Conservation (phyloP, 2,329 filamentous ascomycete genomes). For the Lasiodiplodia sp. region DNA sequence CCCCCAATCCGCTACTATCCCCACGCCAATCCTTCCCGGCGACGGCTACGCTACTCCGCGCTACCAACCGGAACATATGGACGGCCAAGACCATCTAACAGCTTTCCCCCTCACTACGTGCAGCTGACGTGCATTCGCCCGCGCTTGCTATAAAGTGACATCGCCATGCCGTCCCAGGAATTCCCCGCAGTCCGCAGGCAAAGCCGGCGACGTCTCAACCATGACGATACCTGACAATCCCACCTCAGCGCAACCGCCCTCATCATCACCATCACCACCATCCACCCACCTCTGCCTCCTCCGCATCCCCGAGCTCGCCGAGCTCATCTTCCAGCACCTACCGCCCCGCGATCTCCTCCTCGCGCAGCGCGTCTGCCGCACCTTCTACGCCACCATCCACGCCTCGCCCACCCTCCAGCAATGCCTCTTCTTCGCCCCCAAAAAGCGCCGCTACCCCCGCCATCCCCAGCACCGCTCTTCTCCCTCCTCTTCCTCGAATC, state of each 20-base stretch:
- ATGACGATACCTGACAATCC: background rate
- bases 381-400: slow-evolving; percentile 23
- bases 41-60: background rate
- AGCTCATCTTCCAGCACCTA: slow-evolving; percentile 29
- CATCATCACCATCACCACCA: background rate
- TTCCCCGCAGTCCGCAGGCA: background rate
- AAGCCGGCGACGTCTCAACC: background rate
- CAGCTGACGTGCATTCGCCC: slow-evolving; percentile 5
- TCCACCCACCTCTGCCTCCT: slow-evolving; percentile 14
- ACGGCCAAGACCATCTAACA: background rate
- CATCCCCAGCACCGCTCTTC: background rate
- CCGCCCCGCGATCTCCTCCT: slow-evolving; percentile 17
- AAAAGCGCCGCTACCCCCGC: background rate
- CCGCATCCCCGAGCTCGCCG: slow-evolving; percentile 23
- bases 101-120: slow-evolving; percentile 13
- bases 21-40: slow-evolving; percentile 4
- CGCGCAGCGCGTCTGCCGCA: slow-evolving; percentile 23
- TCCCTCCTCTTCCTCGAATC: too few species aligned
- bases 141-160: background rate
- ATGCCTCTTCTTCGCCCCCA: slow-evolving; percentile 15
- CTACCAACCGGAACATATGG: background rate
- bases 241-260: background rate
- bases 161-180: background rate
- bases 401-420: slow-evolving; percentile 26
- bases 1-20: too few species aligned